Evolutionary conservation across 2,329 filamentous ascomycete genomes (phyloP), one percentile per base, ranked within the genome.

Genomic region (Apiospora malaysiana): DNA sequence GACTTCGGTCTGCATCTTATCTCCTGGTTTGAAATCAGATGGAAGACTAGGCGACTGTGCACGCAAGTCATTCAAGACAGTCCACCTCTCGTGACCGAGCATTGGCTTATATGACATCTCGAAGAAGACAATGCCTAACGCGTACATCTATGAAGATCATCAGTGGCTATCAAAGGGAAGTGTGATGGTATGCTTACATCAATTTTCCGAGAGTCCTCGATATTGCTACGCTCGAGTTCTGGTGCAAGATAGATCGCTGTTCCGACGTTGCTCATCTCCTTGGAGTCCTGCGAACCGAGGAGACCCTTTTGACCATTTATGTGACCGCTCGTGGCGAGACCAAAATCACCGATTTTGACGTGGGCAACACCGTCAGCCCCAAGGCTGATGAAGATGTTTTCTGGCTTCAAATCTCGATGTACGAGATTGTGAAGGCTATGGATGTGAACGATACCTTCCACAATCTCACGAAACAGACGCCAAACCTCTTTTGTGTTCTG

Each of bases 331-430:
- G 95, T 98, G 23, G 96, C 96, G 46, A 99, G 86, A 5, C 96
- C 96, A 80, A 99, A 98, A 78, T 99, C 96, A 59, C 96, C 96
- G 75, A 99, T 98, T 75, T 97, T 96, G 47, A 97, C 94, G 76
- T 97, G 96, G 74, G 94, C 94, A 2, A 92, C 88, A 9, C 92
- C 90, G 77, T 98, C 95, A 3, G 85, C 79, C 32, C 87, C 85
- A 49, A 86, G 84, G 46, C 85, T 85, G 74, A 99, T 97, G 82
- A 99, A 99, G 42, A 99, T 92, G 75, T 99, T 99, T 78, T 98
- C 96, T 0, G 96, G 96, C 79, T 99, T 99, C 40, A 99, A 86
- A 80, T 99, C 96, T 10, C 96, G 92, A 80, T 99, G 96, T 18
- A 98, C 96, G 74, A 99, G 97, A 68, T 93, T 94, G 71, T 72